Percentiles rank a stretch among this genome's conserved stretches.
Evolutionary conservation across 805 yeast genomes (phyloP).

Genomic region (Myxozyma monticola): DNA sequence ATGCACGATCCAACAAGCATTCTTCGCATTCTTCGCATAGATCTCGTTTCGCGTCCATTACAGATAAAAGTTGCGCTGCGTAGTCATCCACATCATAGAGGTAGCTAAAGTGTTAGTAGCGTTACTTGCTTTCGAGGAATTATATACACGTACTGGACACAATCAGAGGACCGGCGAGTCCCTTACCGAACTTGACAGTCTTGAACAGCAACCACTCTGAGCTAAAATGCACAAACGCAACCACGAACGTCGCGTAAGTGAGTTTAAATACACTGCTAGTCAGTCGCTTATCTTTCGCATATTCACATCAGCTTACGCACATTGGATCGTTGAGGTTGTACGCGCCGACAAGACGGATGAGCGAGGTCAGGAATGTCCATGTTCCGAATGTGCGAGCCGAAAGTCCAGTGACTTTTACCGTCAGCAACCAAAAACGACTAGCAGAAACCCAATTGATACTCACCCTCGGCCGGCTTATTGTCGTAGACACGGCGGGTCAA

Average conservation of each 20-base stretch:
- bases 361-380: slow-evolving; percentile 87
- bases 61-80: slow-evolving; percentile 63
- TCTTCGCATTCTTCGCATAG: too few species aligned
- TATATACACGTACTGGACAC: slow-evolving; percentile 45
- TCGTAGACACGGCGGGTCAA: slow-evolving; percentile 81
- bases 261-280: slow-evolving; percentile 64
- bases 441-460: slow-evolving; percentile 16
- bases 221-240: slow-evolving; percentile 83
- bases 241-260: slow-evolving; percentile 72
- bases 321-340: slow-evolving; percentile 67
- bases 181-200: slow-evolving; percentile 83
- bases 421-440: background rate
- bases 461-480: slow-evolving; percentile 57
- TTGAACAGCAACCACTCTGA: slow-evolving; percentile 77
- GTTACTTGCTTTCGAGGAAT: too few species aligned
- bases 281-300: too few species aligned
- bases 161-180: slow-evolving; percentile 83
- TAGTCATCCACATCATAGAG: slow-evolving; percentile 70
- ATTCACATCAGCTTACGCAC: slow-evolving; percentile 31
- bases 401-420: slow-evolving; percentile 47
- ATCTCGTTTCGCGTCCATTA: too few species aligned
- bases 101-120: slow-evolving; percentile 45
- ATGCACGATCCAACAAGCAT: background rate
- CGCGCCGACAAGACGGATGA: slow-evolving; percentile 86
- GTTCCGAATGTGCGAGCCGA: slow-evolving; percentile 98